A percentile compares a stretch with the other conserved stretches of the same genome.
Evolutionary conservation across 2,329 filamentous ascomycete genomes (phyloP).

Genomic region (Fusarium piperis): DNA sequence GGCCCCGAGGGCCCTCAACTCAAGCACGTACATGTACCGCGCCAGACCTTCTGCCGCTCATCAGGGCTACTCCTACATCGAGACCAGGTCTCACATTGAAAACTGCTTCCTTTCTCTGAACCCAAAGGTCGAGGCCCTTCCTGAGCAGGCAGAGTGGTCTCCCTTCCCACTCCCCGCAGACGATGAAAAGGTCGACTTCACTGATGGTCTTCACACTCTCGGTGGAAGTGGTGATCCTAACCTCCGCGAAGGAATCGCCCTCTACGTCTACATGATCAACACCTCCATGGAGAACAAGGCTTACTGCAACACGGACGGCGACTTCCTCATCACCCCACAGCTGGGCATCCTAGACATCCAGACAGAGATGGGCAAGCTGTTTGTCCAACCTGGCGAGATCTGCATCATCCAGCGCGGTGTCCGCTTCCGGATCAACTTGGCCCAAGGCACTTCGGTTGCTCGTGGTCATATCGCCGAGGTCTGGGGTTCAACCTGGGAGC

Average conservation of each 20-base stretch:
- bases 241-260: slow-evolving; percentile 4
- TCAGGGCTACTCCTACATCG: neutral
- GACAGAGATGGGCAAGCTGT: slow-evolving; percentile 6
- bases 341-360: slow-evolving; percentile 11
- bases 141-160: slow-evolving; percentile 18
- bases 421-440: neutral
- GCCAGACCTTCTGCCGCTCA: slow-evolving; percentile 18
- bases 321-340: slow-evolving; percentile 19
- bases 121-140: neutral
- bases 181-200: slow-evolving; percentile 5
- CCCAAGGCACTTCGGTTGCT: neutral
- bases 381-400: slow-evolving; percentile 11
- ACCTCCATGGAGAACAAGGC: slow-evolving; percentile 4
- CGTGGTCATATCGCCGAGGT: slow-evolving; percentile 10
- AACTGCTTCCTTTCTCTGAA: slow-evolving; percentile 23
- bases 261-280: slow-evolving; percentile 19
- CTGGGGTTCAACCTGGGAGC: slow-evolving; percentile 19
- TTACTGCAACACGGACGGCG: slow-evolving; percentile 18
- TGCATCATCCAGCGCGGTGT: slow-evolving; percentile 9
- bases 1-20: slow-evolving; percentile 4
- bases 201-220: slow-evolving; percentile 14
- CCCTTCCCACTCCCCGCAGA: slow-evolving; percentile 9
- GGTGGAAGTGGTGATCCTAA: slow-evolving; percentile 16
- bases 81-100: slow-evolving; percentile 19
- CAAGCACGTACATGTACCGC: slow-evolving; percentile 20